These are phyloP conservation scores for Lentinula aciculospora DNA, from an alignment of 768 basidiomycete genomes.

Conservation along the genomic window DNA sequence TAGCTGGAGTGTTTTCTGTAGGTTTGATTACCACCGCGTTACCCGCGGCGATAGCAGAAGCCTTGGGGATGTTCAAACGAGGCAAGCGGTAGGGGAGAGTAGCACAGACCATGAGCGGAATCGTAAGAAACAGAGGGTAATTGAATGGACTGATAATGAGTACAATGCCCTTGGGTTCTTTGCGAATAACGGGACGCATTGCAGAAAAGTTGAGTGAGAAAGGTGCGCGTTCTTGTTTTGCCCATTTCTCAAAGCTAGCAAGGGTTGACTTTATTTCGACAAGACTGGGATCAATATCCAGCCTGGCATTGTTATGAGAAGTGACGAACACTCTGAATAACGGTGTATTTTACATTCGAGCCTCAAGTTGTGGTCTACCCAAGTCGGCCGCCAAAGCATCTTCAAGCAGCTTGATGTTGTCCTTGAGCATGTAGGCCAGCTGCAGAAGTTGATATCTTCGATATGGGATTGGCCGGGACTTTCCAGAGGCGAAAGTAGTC, in stretches of 20 bases:
- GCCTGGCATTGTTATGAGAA: not conserved
- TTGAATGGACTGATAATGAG: slow-evolving; percentile 73
- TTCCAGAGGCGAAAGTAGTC: slow-evolving; percentile 3
- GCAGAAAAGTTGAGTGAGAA: slow-evolving; percentile 24
- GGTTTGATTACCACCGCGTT: slow-evolving; percentile 70
- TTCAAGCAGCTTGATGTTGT: slow-evolving; percentile 59
- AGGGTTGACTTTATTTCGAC: slow-evolving; percentile 46
- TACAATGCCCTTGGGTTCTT: slow-evolving; percentile 74
- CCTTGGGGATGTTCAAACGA: slow-evolving; percentile 14
- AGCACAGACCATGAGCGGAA: slow-evolving; percentile 45
- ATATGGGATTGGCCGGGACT: not conserved
- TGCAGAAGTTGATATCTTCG: slow-evolving; percentile 55
- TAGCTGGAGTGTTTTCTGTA: slow-evolving; percentile 59
- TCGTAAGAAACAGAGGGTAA: slow-evolving; percentile 59
- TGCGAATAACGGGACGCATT: slow-evolving; percentile 59
- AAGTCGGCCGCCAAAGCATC: slow-evolving; percentile 58
- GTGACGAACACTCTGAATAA: not conserved
- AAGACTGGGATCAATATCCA: slow-evolving; percentile 27
- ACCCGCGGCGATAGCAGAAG: slow-evolving; percentile 70
- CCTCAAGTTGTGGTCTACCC: slow-evolving; percentile 56
- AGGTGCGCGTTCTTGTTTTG: slow-evolving; percentile 41
- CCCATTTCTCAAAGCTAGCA: slow-evolving; percentile 69
- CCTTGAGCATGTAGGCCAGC: slow-evolving; percentile 67
- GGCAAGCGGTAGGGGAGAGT: not conserved
- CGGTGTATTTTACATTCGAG: slow-evolving; percentile 34